Evolutionary conservation across 2,329 filamentous ascomycete genomes (phyloP), one percentile per base, ranked within the genome.

Genomic region (Neopestalotiopsis sp.): DNA sequence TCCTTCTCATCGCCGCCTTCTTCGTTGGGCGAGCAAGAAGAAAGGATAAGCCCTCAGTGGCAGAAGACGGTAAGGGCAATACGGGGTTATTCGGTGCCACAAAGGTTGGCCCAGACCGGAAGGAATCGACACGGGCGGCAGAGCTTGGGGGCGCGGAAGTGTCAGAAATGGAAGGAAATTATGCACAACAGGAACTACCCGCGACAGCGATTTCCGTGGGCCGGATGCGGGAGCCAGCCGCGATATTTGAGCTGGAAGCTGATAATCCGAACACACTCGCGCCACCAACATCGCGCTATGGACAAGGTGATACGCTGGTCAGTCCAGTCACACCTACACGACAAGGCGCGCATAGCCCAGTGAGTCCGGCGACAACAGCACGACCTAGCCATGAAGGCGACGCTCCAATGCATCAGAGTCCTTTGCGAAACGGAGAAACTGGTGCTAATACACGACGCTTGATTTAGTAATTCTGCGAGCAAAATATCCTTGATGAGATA

Each of bases 161-260:
- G 5, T 13, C 20, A 9, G 65, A 61, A 32, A 17, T 67, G 20
- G 32, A 61, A 32, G 65, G 65, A 61, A 40, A 59, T 13, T 14
- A 45, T 9, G 30, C 38, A 7, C 65, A 67, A 7, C 65, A 67
- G 34, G 65, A 67, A 45, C 20, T 61, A 24, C 32, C 56, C 4
- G 65, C 65, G 10, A 61, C 65, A n/a, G 57, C 32, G 28, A 20
- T 67, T 13, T 67, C 65, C 9, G 34, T 67, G 4, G 65, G 65
- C 6, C 9, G 20, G 34, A 32, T 24, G 4, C 53, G 65, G 40
- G 53, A 67, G 34, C 56, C 65, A 12, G 65, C 34, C n/a, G 65
- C 65, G 10, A 61, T 67, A 24, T 67, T 67, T 28, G 65, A 67
- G 38, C 28, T 67, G 53, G 53, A 59, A 34, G 65, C 64, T 13